Base-by-base conservation (phyloP, 2,329 filamentous ascomycete species). In the Scedosporium boydii region DNA sequence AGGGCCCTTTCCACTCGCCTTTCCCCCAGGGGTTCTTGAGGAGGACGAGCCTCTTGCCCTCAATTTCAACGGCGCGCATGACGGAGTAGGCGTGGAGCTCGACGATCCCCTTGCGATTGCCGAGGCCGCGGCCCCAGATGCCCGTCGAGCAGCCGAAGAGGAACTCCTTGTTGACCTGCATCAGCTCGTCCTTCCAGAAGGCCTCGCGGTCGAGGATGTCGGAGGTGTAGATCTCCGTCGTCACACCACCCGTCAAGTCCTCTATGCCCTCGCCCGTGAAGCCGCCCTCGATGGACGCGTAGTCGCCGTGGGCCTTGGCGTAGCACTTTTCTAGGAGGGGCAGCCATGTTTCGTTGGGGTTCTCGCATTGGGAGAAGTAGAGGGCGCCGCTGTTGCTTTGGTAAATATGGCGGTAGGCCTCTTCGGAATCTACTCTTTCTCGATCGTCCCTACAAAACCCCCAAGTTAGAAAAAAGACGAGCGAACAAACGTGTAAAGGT, bases 181-280 rank as follows among this genome's bases (percentile, higher is more conserved):
- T 84, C 26, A 96, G 81, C 70, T 95, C 89, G 44, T 93, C 86
- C 1, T 82, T 84, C 92, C 91, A 96, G 71, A 96, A 96, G 23
- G 85, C 82, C 59, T 96, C 87, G 63, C 88, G 88, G 69, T 95
- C 87, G 3, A 91, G 79, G 42, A 92, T 89, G 68, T 91, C 87
- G 0, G 84, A 84, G 1, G 85, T 83, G 55, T 88, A 81, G 10
- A 91, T 74, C 69, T 89, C 85, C 0, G 85, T 87, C 0, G 87
- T 89, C 12, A 91, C 86, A 27, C 88, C 88, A 1, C 88, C 88
- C 14, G 82, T 85, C 10, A 87, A 75, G 71, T 89, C 80, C 63
- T 86, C 83, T 18, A 86, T 77, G 6, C 79, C 83, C 67, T 86
- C 83, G 18, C 84, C 79, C 10, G 77, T 77, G 70, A 87, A 91